These are phyloP conservation scores for Ceratonia siliqua DNA, from an alignment of 306 rosid species.

Conservation along the genomic window DNA sequence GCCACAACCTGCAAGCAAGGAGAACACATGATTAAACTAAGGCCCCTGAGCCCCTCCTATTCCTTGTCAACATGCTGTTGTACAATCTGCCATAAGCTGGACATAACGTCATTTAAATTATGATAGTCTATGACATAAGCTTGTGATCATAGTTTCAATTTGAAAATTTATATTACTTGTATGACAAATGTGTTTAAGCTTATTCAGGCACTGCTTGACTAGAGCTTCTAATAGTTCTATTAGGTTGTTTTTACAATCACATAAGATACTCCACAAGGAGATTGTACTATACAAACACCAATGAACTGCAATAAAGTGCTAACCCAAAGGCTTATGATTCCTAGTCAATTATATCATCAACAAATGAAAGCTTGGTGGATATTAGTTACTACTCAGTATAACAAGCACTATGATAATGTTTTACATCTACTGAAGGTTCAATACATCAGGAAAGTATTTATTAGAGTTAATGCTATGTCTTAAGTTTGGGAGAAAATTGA, in stretches of 20 bases:
- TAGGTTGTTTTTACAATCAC: neutral
- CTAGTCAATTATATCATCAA: neutral
- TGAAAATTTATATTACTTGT: neutral
- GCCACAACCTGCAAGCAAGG: constrained; percentile 71
- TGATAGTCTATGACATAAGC: neutral
- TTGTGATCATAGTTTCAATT: neutral
- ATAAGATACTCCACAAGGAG: neutral
- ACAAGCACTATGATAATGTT: neutral
- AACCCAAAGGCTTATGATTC: neutral
- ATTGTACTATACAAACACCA: neutral
- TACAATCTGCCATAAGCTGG: neutral
- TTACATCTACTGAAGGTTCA: neutral
- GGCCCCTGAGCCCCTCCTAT: neutral
- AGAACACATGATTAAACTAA: constrained; percentile 6
- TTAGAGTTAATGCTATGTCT: neutral
- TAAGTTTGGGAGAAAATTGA: neutral
- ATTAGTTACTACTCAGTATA: neutral
- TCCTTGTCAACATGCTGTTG: neutral
- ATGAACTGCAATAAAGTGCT: neutral
- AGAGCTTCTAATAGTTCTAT: neutral
- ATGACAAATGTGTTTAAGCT: neutral
- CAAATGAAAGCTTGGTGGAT: neutral
- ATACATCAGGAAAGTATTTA: neutral
- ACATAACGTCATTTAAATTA: neutral
- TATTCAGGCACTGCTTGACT: neutral